These are phyloP conservation scores for Byssochlamys sp. DNA, from an alignment of 2,329 filamentous ascomycete species.

Conservation along the genomic window DNA sequence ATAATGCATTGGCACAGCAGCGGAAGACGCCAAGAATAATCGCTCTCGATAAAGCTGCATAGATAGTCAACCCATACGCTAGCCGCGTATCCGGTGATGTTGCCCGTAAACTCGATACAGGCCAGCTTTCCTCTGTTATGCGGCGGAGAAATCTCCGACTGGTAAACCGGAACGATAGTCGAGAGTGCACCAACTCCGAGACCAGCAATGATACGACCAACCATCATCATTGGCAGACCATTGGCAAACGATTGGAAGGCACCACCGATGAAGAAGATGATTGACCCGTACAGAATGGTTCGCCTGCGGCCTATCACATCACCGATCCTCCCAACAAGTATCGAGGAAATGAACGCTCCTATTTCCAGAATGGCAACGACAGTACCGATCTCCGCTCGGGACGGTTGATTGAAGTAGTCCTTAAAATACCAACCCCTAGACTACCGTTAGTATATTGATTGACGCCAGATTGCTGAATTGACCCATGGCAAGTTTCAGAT, in stretches of 20 bases:
- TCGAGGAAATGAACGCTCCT: slow-evolving; percentile 80
- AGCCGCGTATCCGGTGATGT: slow-evolving; percentile 88
- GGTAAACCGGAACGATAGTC: slow-evolving; percentile 86
- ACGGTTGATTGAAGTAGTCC: slow-evolving; percentile 84
- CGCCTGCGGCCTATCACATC: slow-evolving; percentile 81
- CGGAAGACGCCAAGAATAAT: slow-evolving; percentile 84
- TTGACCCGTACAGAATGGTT: slow-evolving; percentile 87
- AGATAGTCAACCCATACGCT: slow-evolving; percentile 99
- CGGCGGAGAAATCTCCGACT: slow-evolving; percentile 89
- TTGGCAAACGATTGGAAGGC: slow-evolving; percentile 72
- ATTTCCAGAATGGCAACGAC: slow-evolving; percentile 97
- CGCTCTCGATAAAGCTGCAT: slow-evolving; percentile 75
- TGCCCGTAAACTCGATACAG: slow-evolving; percentile 96
- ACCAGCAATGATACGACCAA: slow-evolving; percentile 74
- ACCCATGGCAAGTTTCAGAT: background rate
- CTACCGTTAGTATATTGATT: slow-evolving; percentile 8
- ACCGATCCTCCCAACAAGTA: slow-evolving; percentile 76
- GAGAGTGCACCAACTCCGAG: slow-evolving; percentile 80
- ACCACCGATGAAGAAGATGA: slow-evolving; percentile 76
- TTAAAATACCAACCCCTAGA: slow-evolving; percentile 73
- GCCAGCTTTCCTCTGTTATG: slow-evolving; percentile 92
- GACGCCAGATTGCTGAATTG: background rate
- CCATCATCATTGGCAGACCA: slow-evolving; percentile 79
- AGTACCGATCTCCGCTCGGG: slow-evolving; percentile 77
- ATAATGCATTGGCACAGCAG: slow-evolving; percentile 89